Conservation (phyloP, 768 basidiomycete genomes). For the Ramaria sp. region DNA sequence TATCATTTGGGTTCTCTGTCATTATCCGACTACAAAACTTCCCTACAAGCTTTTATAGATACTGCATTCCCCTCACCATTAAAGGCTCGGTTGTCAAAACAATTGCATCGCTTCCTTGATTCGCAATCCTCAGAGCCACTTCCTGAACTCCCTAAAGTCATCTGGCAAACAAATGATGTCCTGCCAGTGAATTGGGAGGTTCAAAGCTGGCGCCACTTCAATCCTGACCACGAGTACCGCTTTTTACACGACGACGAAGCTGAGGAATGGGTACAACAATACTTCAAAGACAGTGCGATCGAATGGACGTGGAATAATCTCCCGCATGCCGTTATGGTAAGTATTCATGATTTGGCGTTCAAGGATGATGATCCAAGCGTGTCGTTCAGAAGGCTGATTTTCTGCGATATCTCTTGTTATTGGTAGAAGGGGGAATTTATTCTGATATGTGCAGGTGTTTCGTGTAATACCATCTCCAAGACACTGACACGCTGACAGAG, state of each 20-base stretch:
- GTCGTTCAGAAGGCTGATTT: conserved; percentile 7
- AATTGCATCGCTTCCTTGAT: not conserved
- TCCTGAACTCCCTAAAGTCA: not conserved
- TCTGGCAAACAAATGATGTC: conserved; percentile 9
- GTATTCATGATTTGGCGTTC: not conserved
- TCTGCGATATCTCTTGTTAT: conserved; percentile 5
- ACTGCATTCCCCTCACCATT: conserved; percentile 18
- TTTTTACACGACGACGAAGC: conserved; percentile 8
- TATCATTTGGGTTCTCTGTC: conserved; percentile 8
- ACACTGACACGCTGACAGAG: not conserved
- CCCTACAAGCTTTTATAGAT: not conserved
- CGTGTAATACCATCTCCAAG: not conserved
- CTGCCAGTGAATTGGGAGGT: not conserved
- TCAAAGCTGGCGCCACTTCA: not conserved
- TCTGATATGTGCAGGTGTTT: not conserved
- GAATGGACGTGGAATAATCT: conserved; percentile 2
- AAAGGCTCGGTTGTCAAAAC: conserved; percentile 21
- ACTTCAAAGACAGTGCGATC: conserved; percentile 1
- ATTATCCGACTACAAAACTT: not conserved
- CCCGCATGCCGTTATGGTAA: conserved; percentile 5
- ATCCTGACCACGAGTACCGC: conserved; percentile 1
- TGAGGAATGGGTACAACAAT: conserved; percentile 1
- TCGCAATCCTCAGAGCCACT: not conserved
- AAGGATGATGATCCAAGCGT: not conserved
- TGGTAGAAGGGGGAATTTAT: conserved; percentile 5